Base-by-base conservation (phyloP, 1,284 basidiomycete genomes). In the Sporisorium sorghi region DNA sequence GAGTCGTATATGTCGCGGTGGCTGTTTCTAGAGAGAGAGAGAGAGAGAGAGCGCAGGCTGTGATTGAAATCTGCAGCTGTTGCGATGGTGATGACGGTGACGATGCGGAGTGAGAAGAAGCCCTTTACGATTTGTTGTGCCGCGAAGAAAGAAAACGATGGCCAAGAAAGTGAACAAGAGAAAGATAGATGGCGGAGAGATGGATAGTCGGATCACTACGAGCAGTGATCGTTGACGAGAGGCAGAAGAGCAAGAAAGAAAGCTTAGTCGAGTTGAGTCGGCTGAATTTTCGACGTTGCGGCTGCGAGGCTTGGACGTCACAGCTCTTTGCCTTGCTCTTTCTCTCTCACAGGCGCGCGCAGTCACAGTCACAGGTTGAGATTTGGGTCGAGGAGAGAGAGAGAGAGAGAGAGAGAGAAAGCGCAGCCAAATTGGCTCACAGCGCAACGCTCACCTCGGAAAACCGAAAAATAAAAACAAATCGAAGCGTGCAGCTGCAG, bases 41-140 rank as follows among this genome's bases (percentile, higher is more conserved):
- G 19, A 19, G 44, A 5, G 43, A 17, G 8, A 28, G 43, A 12
- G 24, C 23, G 43, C 43, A 15, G 17, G 2, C 23, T 26, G 43
- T 46, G 17, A n/a, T n/a, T n/a, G n/a, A n/a, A n/a, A n/a, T 46
- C 8, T 26, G 44, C 24, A 46, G 28, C 46, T 47, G 15, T 47
- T 47, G 46, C n/a, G 46, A 47, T 47, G 46, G 10, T 30, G 17
- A 19, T 47, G 46, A 19, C 30, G 28, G 10, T 19, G n/a, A 19
- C 2, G 37, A 40, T 17, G 37, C 9, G 7, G 35, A n/a, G 15
- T 10, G 7, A n/a, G 11, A 17, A 17, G 15, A 17, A n/a, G 26
- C 46, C n/a, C 28, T 47, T 28, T 28, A n/a, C 17, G 44, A 28
- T 47, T 8, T 17, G 26, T 10, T 47, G 28, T n/a, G 17, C 26